Evolutionary conservation across 1,284 basidiomycete species (phyloP).

Genomic region (Ceratobasidium sp.): DNA sequence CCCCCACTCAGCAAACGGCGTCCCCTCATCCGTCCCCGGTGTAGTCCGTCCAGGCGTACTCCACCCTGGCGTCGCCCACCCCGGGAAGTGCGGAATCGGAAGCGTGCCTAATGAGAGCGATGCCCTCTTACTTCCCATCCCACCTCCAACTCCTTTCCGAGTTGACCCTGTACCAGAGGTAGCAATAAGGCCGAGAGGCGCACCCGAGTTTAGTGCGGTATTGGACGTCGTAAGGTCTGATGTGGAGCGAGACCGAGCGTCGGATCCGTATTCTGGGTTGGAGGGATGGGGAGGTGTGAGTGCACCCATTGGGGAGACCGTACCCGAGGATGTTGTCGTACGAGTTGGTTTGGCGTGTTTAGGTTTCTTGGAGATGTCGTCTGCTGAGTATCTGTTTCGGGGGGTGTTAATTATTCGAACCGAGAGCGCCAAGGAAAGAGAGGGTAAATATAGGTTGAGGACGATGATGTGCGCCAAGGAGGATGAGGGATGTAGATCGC

Average conservation of each 20-base stretch:
- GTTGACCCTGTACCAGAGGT: slow-evolving; percentile 17
- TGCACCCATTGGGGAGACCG: slow-evolving; percentile 16
- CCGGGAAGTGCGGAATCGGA: slow-evolving; percentile 14
- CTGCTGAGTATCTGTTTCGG: slow-evolving; percentile 55
- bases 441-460: slow-evolving; percentile 44
- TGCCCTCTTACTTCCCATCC: slow-evolving; percentile 1
- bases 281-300: slow-evolving; percentile 25
- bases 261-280: neutral
- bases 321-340: slow-evolving; percentile 17
- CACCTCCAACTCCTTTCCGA: neutral
- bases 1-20: slow-evolving; percentile 36
- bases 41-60: slow-evolving; percentile 49
- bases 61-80: slow-evolving; percentile 53
- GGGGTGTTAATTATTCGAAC: too few relatives aligned
- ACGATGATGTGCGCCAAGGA: neutral
- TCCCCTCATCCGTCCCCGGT: slow-evolving; percentile 39
- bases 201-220: slow-evolving; percentile 10
- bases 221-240: slow-evolving; percentile 10
- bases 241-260: slow-evolving; percentile 12
- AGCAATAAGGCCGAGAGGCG: neutral
- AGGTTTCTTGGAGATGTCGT: slow-evolving; percentile 45
- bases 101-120: slow-evolving; percentile 31
- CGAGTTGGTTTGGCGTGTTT: slow-evolving; percentile 5
- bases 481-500: slow-evolving; percentile 47
- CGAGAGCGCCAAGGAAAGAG: slow-evolving; percentile 4